Percentiles rank a stretch among this genome's conserved stretches.
Conservation (phyloP, 2,329 filamentous ascomycete genomes). For the Dendrostoma leiphaemia region DNA sequence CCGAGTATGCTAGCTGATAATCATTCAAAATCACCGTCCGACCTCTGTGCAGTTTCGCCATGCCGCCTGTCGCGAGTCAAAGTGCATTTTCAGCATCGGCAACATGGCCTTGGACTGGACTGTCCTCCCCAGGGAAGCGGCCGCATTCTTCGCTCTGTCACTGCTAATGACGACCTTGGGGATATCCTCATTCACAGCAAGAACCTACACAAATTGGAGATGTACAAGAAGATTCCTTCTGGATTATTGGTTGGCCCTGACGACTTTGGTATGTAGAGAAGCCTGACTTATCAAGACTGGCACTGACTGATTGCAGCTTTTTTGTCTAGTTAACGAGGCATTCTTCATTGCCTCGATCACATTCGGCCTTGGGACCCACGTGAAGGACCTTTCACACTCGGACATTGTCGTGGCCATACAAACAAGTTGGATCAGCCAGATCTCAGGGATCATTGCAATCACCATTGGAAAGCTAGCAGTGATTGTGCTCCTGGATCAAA, state of each 20-base stretch:
- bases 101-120: too few species aligned
- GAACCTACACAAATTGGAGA: not conserved
- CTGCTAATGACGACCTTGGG: not conserved
- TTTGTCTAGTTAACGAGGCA: not conserved
- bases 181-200: not conserved
- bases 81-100: too few species aligned
- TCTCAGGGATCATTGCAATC: slow-evolving; percentile 4
- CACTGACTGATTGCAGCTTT: not conserved
- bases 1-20: too few species aligned
- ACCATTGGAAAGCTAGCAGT: slow-evolving; percentile 3
- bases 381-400: not conserved
- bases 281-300: too few species aligned
- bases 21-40: too few species aligned
- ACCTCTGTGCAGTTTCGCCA: too few species aligned
- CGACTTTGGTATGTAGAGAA: slow-evolving; percentile 2
- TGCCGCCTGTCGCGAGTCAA: too few species aligned
- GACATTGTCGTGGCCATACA: not conserved
- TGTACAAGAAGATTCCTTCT: not conserved
- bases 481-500: slow-evolving; percentile 5
- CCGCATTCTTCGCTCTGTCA: not conserved
- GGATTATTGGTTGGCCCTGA: slow-evolving; percentile 1
- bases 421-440: slow-evolving; percentile 5
- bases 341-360: not conserved
- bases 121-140: not conserved
- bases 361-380: slow-evolving; percentile 1